phyloP scores from a whole-genome alignment of 306 rosid genomes.

The Quillaja saponaria region DNA sequence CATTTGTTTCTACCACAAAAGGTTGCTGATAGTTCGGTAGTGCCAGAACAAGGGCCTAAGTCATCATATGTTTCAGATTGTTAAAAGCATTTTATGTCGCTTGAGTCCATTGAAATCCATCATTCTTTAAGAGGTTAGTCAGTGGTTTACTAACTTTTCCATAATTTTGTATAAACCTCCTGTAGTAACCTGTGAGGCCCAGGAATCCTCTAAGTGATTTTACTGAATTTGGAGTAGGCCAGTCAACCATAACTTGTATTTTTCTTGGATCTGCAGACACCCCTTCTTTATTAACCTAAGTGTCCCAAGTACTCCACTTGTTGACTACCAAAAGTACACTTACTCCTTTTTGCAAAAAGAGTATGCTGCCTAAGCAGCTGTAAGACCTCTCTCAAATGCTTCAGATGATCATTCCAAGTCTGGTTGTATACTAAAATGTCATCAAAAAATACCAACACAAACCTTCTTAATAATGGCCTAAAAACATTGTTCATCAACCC shows the following conservation, averaged over 20 bases:
- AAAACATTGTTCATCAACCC: neutral
- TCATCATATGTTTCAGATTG: neutral
- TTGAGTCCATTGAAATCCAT: neutral
- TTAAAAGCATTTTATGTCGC: neutral
- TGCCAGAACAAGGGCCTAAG: neutral
- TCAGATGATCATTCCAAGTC: neutral
- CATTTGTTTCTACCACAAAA: neutral
- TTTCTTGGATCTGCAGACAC: neutral
- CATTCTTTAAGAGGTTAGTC: neutral
- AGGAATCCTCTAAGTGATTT: neutral
- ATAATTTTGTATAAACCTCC: neutral
- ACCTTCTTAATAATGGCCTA: neutral
- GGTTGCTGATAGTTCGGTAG: neutral
- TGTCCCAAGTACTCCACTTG: conserved; percentile 11
- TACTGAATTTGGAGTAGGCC: neutral
- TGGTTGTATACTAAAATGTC: neutral
- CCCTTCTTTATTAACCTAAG: neutral
- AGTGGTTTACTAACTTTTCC: neutral
- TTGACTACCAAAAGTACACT: neutral
- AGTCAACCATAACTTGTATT: neutral
- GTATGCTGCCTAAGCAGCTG: neutral
- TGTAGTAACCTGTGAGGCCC: neutral
- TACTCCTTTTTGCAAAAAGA: neutral
- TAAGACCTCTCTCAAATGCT: neutral
- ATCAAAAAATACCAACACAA: neutral